These are phyloP conservation scores for Mytilinidion resinicola DNA, from an alignment of 495 filamentous ascomycete genomes.

Conservation along the genomic window DNA sequence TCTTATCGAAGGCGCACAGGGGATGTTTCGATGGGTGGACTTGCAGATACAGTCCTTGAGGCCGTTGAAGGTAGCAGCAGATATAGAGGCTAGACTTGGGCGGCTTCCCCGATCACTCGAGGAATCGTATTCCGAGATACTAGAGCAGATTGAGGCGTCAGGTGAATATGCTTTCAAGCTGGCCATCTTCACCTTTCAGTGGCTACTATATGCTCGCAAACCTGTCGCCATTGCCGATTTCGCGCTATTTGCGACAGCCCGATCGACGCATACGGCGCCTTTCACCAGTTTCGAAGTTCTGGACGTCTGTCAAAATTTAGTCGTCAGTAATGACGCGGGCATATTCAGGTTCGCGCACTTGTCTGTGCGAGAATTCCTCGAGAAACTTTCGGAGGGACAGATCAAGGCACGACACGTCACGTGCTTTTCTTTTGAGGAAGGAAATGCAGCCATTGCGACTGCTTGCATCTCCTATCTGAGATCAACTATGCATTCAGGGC, in stretches of 20 bases:
- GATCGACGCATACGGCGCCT: neutral
- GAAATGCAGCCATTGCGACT: slow-evolving; percentile 7
- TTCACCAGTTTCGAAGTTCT: no score
- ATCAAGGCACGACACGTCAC: neutral
- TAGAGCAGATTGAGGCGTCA: slow-evolving; percentile 2
- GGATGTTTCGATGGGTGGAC: slow-evolving; percentile 9
- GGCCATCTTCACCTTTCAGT: slow-evolving; percentile 5
- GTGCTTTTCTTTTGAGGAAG: neutral
- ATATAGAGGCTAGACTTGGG: slow-evolving; percentile 1
- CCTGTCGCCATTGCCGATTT: neutral
- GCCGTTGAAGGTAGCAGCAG: neutral
- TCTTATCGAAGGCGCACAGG: neutral
- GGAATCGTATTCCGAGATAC: slow-evolving; percentile 3
- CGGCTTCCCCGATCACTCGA: neutral
- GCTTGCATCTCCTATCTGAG: slow-evolving; percentile 1
- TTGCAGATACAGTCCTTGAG: slow-evolving; percentile 5
- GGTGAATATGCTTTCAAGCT: slow-evolving; percentile 4
- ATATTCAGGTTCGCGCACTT: slow-evolving; percentile 7
- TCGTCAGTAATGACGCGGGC: slow-evolving; percentile 3
- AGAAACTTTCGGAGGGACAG: neutral
- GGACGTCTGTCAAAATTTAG: slow-evolving; percentile 6
- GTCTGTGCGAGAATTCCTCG: slow-evolving; percentile 4
- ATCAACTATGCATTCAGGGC: neutral
- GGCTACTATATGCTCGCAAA: slow-evolving; percentile 4
- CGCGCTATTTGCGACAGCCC: neutral